Base-by-base conservation (phyloP, 2,329 filamentous ascomycete genomes). In the Cytospora chrysosperma region DNA sequence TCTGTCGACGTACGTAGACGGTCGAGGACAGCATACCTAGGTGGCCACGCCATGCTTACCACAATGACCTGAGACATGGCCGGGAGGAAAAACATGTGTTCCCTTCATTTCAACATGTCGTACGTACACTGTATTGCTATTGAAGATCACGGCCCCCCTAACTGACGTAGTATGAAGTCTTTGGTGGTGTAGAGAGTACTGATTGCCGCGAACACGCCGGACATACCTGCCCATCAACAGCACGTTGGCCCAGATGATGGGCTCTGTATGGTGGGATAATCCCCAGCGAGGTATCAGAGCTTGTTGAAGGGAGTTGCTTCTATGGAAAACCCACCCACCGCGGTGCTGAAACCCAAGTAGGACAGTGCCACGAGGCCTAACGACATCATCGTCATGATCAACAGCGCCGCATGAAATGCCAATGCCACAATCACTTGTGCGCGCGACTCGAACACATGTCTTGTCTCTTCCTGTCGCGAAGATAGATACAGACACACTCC, bases 361-460 rank as follows among this genome's bases (percentile, higher is more conserved):
- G 37, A 40, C 17, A 40, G 19, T 40, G 37, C 37, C 37, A 40
- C 53, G 58, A 60, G 51, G 50, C 26, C 27, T 27, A 28, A 60
- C 12, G 30, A 15, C 49, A 54, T 53, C 58, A 43, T 60, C 49
- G 50, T 60, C 50, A 40, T 40, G 37, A 40, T 40, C 37, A n/a
- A 40, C 37, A n/a, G 7, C 37, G 17, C 21, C 49, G 59, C 37
- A 19, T 34, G 51, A 37, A 34, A 61, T 61, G 51, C 21, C 51
- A 55, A 55, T 49, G 37, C 51, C 27, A 52, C 26, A 28, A 15
- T 34, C 26, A 6, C 17, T 52, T 61, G 9, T 37, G 58, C 24
- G 37, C 58, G 27, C 27, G 13, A 32, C 26, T 30, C 26, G 50
- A 15, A 51, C 21, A 30, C 58, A 53, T 24, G 50, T 60, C 58